Evolutionary conservation across 1,284 basidiomycete species (phyloP).

Genomic region (Naganishia liquefaciens): DNA sequence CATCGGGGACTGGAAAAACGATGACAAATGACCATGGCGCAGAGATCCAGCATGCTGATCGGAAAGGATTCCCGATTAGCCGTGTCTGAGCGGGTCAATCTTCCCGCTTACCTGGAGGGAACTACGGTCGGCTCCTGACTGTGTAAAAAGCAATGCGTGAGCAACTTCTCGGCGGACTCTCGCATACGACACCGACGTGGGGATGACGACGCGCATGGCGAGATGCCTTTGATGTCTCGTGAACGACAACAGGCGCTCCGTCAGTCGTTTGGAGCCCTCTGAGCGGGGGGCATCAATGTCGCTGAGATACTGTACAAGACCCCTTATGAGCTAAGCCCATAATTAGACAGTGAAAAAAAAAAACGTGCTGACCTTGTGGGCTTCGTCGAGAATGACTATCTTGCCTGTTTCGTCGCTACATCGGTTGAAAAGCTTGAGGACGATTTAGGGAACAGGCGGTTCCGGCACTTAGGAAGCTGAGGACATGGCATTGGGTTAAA

Average conservation of each 20-base stretch:
- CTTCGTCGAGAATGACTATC: slow-evolving; percentile 70
- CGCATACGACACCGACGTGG: slow-evolving; percentile 61
- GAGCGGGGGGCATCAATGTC: slow-evolving; percentile 38
- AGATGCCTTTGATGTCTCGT: slow-evolving; percentile 70
- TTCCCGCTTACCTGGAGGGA: slow-evolving; percentile 55
- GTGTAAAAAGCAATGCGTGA: background rate
- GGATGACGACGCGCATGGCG: slow-evolving; percentile 69
- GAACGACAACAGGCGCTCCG: slow-evolving; percentile 62
- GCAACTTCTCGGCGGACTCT: slow-evolving; percentile 1
- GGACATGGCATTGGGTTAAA: background rate
- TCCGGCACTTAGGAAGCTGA: slow-evolving; percentile 62
- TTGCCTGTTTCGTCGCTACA: slow-evolving; percentile 65
- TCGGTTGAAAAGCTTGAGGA: slow-evolving; percentile 65
- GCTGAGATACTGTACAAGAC: slow-evolving; percentile 62
- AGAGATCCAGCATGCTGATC: slow-evolving; percentile 64
- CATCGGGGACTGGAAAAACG: slow-evolving; percentile 71
- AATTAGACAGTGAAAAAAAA: background rate
- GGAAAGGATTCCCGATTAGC: background rate
- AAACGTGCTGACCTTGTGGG: slow-evolving; percentile 62
- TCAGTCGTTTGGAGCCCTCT: slow-evolving; percentile 59
- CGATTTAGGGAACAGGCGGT: slow-evolving; percentile 69
- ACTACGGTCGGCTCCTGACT: slow-evolving; percentile 69
- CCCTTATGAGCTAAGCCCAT: background rate
- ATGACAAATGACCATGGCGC: slow-evolving; percentile 65
- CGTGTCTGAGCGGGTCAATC: background rate